Conservation (phyloP, 495 filamentous ascomycete genomes). For the Xylaria scruposa region DNA sequence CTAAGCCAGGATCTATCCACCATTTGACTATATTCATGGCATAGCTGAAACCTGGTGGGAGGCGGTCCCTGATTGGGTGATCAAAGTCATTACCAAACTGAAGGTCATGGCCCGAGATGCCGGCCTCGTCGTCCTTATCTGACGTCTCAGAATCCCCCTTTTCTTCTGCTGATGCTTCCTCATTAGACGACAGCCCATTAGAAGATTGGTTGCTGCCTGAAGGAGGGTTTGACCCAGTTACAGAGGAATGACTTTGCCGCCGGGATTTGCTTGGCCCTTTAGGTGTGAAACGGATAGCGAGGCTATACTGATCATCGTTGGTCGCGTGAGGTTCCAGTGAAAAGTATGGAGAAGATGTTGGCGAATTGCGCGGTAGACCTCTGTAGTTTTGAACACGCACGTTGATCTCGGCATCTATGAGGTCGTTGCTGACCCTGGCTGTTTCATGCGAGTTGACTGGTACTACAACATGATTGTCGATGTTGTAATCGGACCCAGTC, state of each 20-base stretch:
- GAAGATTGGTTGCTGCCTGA: neutral
- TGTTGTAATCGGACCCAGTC: conserved; percentile 76
- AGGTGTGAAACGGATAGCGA: conserved; percentile 76
- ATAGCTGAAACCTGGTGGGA: conserved; percentile 83
- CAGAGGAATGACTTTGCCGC: neutral
- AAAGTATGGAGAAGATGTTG: conserved; percentile 75
- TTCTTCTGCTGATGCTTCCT: neutral
- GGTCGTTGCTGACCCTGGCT: conserved; percentile 63
- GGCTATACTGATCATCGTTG: conserved; percentile 77
- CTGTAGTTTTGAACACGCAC: conserved; percentile 70
- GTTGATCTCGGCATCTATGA: conserved; percentile 65
- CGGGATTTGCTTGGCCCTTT: conserved; percentile 48
- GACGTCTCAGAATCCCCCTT: neutral
- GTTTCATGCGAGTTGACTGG: conserved; percentile 71
- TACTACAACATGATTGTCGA: conserved; percentile 67
- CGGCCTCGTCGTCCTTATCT: conserved; percentile 20
- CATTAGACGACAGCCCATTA: neutral
- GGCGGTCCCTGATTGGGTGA: conserved; percentile 79
- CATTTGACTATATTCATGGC: conserved; percentile 84
- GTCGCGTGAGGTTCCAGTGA: conserved; percentile 63
- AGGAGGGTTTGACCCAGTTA: neutral
- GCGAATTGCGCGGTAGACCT: conserved; percentile 66
- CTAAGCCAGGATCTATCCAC: conserved; percentile 84
- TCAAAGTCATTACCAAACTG: conserved; percentile 96
- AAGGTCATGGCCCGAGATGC: conserved; percentile 72